Conservation (phyloP, 108 stramenopile genomes). For the Chaetoceros tenuissimus region DNA sequence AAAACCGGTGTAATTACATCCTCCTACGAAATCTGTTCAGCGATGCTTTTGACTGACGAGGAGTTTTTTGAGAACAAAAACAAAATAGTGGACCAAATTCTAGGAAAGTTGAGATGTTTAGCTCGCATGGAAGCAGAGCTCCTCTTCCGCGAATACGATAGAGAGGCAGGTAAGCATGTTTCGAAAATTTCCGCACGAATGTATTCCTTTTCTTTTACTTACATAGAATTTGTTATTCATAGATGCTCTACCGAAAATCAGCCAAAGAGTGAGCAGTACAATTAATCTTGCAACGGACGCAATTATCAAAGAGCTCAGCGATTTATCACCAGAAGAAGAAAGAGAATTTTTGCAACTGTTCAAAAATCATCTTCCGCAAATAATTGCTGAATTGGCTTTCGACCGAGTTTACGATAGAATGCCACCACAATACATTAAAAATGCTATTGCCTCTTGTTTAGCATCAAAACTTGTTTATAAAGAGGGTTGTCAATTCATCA, state of each 20-base stretch:
- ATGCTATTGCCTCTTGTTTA: constrained; percentile 85
- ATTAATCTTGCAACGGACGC: constrained; percentile 94
- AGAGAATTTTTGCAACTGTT: constrained; percentile 52
- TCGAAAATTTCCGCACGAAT: neutral
- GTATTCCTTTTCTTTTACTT: neutral
- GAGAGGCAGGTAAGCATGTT: constrained; percentile 42
- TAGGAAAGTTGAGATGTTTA: constrained; percentile 73
- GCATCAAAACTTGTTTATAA: constrained; percentile 95
- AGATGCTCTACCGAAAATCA: constrained; percentile 69
- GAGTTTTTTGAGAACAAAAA: constrained; percentile 92
- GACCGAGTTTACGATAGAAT: constrained; percentile 66
- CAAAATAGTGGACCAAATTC: constrained; percentile 87
- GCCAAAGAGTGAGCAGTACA: constrained; percentile 80
- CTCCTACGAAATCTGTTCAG: constrained; percentile 92
- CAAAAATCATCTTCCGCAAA: constrained; percentile 79
- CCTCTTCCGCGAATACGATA: constrained; percentile 92
- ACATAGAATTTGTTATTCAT: neutral
- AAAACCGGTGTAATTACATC: constrained; percentile 97
- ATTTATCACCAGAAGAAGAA: constrained; percentile 56
- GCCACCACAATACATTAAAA: constrained; percentile 89
- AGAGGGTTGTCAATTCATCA: constrained; percentile 93
- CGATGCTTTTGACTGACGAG: constrained; percentile 87
- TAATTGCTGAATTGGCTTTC: constrained; percentile 80
- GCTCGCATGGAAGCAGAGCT: constrained; percentile 92
- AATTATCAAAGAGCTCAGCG: constrained; percentile 63